Evolutionary conservation across 192 early-diverging fungal species (phyloP).

Genomic region (Phlyctochytrium bullatum): DNA sequence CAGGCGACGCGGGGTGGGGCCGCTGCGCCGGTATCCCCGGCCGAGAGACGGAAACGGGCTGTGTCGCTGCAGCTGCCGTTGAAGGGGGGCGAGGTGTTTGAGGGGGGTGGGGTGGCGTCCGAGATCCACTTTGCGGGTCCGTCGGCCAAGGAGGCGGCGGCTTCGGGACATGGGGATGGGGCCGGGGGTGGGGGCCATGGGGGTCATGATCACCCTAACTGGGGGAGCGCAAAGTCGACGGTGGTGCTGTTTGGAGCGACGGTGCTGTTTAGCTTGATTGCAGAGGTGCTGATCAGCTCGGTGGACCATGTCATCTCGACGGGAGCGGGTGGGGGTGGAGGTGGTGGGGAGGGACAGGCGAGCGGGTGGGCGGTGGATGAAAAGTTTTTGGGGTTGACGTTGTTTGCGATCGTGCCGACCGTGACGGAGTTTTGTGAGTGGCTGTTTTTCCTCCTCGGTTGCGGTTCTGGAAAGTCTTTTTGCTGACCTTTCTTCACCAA

Average conservation of each 20-base stretch:
- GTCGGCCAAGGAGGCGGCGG: neutral
- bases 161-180: slow-evolving; percentile 55
- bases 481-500: slow-evolving; percentile 38
- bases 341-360: slow-evolving; percentile 1
- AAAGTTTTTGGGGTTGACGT: slow-evolving; percentile 88
- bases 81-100: too few species aligned
- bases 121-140: too few species aligned
- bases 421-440: slow-evolving; percentile 83
- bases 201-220: slow-evolving; percentile 92
- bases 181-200: slow-evolving; percentile 57
- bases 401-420: slow-evolving; percentile 94
- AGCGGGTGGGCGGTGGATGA: slow-evolving; percentile 69
- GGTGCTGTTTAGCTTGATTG: slow-evolving; percentile 79
- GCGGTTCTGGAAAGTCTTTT: neutral
- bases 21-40: too few species aligned
- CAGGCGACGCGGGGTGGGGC: too few species aligned
- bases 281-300: slow-evolving; percentile 87
- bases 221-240: slow-evolving; percentile 77
- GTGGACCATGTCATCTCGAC: slow-evolving; percentile 75
- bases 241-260: slow-evolving; percentile 81
- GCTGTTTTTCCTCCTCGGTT: slow-evolving; percentile 1
- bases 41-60: neutral
- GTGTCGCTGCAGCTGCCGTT: neutral
- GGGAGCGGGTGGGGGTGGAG: neutral
- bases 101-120: too few species aligned